These are phyloP conservation scores for Beta lomatogona DNA, from an alignment of 179 eudicot species.

Conservation along the genomic window DNA sequence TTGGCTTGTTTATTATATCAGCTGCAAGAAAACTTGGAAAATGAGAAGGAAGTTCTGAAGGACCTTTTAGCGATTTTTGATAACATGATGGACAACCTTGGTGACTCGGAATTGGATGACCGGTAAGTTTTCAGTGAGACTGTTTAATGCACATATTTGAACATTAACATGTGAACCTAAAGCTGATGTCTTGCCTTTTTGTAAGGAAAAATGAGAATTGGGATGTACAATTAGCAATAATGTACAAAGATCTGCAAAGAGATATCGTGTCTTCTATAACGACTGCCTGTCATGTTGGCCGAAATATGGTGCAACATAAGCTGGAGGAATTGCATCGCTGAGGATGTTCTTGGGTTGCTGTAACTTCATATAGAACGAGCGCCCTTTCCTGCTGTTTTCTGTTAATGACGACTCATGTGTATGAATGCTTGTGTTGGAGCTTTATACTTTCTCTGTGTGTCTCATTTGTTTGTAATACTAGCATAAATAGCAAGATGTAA, in stretches of 20 bases:
- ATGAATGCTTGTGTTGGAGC: not conserved
- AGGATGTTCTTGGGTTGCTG: conserved; percentile 33
- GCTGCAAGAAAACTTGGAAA: conserved; percentile 61
- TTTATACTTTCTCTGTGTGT: not conserved
- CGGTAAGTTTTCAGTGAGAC: conserved; percentile 44
- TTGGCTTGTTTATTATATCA: conserved; percentile 21
- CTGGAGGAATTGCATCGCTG: conserved; percentile 34
- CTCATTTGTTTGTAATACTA: not conserved
- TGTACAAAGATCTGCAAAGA: conserved; percentile 62
- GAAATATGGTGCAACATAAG: conserved; percentile 44
- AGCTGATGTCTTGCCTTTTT: not conserved
- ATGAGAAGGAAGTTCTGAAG: conserved; percentile 56
- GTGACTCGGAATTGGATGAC: conserved; percentile 47
- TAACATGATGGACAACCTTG: conserved; percentile 59
- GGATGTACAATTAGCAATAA: conserved; percentile 80
- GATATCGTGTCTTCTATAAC: conserved; percentile 60
- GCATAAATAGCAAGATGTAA: too few species aligned
- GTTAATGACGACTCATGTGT: not conserved
- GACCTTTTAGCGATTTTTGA: conserved; percentile 51
- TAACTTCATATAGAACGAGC: not conserved
- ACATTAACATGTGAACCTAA: not conserved
- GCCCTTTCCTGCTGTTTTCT: not conserved
- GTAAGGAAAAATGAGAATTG: conserved; percentile 41
- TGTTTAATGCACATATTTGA: conserved; percentile 7
- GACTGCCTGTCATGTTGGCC: conserved; percentile 55